Base-by-base conservation (phyloP, 1,284 basidiomycete genomes). In the Cryptococcus neoformans region DNA sequence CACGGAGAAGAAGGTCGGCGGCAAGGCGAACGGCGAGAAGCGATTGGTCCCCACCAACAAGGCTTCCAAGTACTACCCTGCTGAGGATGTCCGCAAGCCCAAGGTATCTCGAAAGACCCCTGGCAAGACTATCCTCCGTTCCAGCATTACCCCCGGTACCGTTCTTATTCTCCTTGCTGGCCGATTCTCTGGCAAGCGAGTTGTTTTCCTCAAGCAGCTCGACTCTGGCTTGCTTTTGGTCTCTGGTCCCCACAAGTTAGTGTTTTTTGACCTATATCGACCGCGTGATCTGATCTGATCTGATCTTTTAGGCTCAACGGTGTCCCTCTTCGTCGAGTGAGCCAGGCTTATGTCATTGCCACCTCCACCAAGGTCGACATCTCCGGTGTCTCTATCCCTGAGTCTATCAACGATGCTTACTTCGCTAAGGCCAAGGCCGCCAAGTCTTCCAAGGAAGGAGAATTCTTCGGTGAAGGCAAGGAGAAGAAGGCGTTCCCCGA, bases 291-390 rank as follows among this genome's bases (percentile, higher is more conserved):
- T 41, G 40, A 12, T 41, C 2, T 17, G 39, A 6, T 38, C 42
- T 28, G 16, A 55, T 62, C 16, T 16, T 44, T 14, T 59, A 74
- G 73, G 62, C 65, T 99, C 79, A 99, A 99, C 81, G 96, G 96
- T 80, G 96, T 99, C 47, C 96, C 96, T 70, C 84, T 99, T 77
- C 87, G 95, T 78, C 87, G 96, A 79, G 94, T 99, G 64, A 96
- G 95, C 84, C 95, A 98, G 84, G 93, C 96, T 58, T 99, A 99
- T 80, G 94, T 96, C 63, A 98, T 99, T 75, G 92, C 95, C 63
- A 99, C 96, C 63, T 93, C 93, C 63, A 98, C 96, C 75, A 94
- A 90, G 82, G 81, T 99, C 72, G 90, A 97, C 70, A 80, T 99
- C 64, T 83, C 83, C 49, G 84, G 82, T 66, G 83, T 92, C 78